phyloP scores from a whole-genome alignment of 2,329 filamentous ascomycete species.

The Berkeleyomyces basicola region DNA sequence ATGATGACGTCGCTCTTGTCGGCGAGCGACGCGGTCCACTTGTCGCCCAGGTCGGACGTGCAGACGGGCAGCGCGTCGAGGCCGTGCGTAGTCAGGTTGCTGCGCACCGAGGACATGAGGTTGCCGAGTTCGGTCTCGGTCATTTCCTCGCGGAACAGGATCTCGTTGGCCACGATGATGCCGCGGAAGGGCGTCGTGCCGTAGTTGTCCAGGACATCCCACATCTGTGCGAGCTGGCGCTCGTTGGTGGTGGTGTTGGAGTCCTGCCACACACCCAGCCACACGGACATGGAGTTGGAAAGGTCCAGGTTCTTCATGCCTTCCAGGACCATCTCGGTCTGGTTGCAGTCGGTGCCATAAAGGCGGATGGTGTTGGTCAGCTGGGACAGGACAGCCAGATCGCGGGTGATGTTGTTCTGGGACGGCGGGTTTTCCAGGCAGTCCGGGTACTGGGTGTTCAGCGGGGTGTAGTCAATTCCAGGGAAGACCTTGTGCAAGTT shows the following conservation, averaged over 20 bases:
- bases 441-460: constrained; percentile 78
- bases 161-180: constrained; percentile 69
- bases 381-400: constrained; percentile 78
- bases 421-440: constrained; percentile 63
- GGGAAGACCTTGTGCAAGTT: constrained; percentile 86
- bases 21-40: constrained; percentile 61
- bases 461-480: constrained; percentile 86
- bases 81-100: constrained; percentile 50
- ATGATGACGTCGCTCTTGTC: constrained; percentile 69
- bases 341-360: constrained; percentile 94
- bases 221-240: constrained; percentile 72
- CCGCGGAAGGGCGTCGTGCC: constrained; percentile 55
- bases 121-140: constrained; percentile 44
- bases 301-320: constrained; percentile 61
- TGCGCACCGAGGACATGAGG: constrained; percentile 50
- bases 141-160: constrained; percentile 62
- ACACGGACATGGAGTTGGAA: constrained; percentile 61
- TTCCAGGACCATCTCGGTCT: constrained; percentile 83
- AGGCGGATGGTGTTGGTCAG: constrained; percentile 75
- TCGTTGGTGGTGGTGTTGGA: constrained; percentile 66
- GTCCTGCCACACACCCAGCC: constrained; percentile 91
- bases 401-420: constrained; percentile 87
- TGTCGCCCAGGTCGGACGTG: constrained; percentile 75
- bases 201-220: constrained; percentile 58
- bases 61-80: constrained; percentile 57